Base-by-base conservation (phyloP, 2,329 filamentous ascomycete genomes). In the Claviceps citrina region DNA sequence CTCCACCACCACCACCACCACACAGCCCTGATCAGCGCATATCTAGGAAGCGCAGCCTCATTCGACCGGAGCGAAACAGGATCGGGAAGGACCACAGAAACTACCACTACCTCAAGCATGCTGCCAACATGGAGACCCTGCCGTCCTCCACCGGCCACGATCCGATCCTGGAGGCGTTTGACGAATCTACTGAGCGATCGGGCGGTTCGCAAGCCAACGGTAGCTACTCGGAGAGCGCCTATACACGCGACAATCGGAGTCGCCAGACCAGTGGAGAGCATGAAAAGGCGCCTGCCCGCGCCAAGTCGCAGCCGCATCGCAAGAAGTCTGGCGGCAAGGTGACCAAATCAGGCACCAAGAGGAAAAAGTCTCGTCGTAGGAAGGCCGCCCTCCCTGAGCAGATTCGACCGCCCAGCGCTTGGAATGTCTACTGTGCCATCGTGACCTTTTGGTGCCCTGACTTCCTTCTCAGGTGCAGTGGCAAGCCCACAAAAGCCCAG, bases 391-490 rank as follows among this genome's bases (percentile, higher is more conserved):
- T 70, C 4, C 70, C 74, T 37, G 72, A 84, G 53, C 74, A 76
- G 42, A 70, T 84, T 37, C 74, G 77, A 2, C 84, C 89, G 2
- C 86, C 85, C 0, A 94, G 83, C 54, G 61, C 93, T 28, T 98
- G 91, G 91, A 93, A 86, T 52, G 79, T 93, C 4, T 98, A 98
- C 65, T 98, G 91, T 61, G 81, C 83, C 36, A 75, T 93, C 46
- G 65, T 98, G 48, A 98, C 91, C 0, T 95, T 96, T 54, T 96
- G 91, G 87, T 82, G 77, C 43, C 91, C 91, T 0, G 80, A 86
- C 55, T 82, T 89, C 45, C 62, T 95, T 22, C 67, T 98, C 40
- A 75, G 72, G 48, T 93, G 84, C 61, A 91, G 86, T 53, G 86
- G 87, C 30, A 93, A 83, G 68, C 76, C 78, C 7, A 72, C 83